phyloP scores from a whole-genome alignment of 257 asterid species.

The Gardenia jasminoides region DNA sequence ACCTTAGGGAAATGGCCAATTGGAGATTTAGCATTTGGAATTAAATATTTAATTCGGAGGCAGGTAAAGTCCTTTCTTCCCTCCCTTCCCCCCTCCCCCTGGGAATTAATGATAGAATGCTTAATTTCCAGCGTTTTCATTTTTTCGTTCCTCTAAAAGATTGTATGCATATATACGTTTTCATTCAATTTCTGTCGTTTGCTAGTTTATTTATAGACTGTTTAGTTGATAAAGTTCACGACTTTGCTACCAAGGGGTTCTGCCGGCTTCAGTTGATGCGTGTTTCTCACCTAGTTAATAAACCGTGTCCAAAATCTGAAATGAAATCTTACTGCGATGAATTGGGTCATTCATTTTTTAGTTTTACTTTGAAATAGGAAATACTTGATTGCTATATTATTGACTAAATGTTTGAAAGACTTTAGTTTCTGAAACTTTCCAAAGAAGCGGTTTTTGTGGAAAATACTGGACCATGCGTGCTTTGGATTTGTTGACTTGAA shows the following conservation, averaged over 20 bases:
- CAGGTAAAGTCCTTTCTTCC: conserved; percentile 42
- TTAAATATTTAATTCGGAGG: conserved; percentile 69
- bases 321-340: background rate
- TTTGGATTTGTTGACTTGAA: too few species aligned
- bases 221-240: conserved; percentile 9
- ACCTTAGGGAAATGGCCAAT: conserved; percentile 89
- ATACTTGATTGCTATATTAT: background rate
- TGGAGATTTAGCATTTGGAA: conserved; percentile 81
- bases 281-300: background rate
- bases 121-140: background rate
- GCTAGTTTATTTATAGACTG: background rate
- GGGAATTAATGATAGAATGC: background rate
- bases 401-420: background rate
- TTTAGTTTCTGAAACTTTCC: background rate
- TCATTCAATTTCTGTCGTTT: background rate
- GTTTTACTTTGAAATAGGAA: too few species aligned
- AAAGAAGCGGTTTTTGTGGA: background rate
- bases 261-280: background rate
- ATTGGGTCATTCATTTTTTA: background rate
- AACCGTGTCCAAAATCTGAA: background rate
- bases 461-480: background rate
- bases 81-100: too few species aligned
- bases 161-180: too few species aligned
- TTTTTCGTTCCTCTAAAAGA: background rate
- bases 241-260: conserved; percentile 1